Conservation (phyloP, 2,329 filamentous ascomycete species). For the Ascochyta clinopodiicola region DNA sequence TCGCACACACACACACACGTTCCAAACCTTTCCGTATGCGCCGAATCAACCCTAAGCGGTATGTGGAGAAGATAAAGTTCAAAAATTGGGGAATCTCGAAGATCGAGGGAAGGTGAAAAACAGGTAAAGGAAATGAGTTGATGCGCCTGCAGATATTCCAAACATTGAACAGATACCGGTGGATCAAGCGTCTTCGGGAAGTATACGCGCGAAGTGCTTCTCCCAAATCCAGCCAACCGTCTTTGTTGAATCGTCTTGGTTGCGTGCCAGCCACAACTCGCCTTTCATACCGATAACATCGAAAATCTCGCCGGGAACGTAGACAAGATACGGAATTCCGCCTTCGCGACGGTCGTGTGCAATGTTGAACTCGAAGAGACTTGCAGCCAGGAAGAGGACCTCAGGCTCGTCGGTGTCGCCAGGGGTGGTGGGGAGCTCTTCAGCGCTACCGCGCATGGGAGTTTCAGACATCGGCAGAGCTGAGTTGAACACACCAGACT, state of each 20-base stretch:
- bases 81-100: not conserved
- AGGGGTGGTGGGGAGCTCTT: conserved; percentile 41
- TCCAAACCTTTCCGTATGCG: not conserved
- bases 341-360: conserved; percentile 89
- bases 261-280: conserved; percentile 95
- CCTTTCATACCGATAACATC: conserved; percentile 90
- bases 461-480: conserved; percentile 79
- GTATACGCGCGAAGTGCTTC: conserved; percentile 76
- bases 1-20: not conserved
- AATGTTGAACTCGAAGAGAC: conserved; percentile 96
- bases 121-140: not conserved
- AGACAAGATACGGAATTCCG: conserved; percentile 94
- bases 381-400: conserved; percentile 89
- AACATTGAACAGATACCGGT: not conserved
- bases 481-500: conserved; percentile 83
- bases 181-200: conserved; percentile 42
- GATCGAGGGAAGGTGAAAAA: not conserved
- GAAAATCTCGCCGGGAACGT: conserved; percentile 82
- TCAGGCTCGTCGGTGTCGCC: conserved; percentile 66
- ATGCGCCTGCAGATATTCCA: not conserved
- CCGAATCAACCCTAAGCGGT: conserved; percentile 7
- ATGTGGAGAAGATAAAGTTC: conserved; percentile 3
- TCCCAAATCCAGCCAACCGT: conserved; percentile 98
- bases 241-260: conserved; percentile 84
- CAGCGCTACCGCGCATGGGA: conserved; percentile 32